These are phyloP conservation scores for Talaromyces sp. DNA, from an alignment of 2,329 filamentous ascomycete species.

Conservation along the genomic window DNA sequence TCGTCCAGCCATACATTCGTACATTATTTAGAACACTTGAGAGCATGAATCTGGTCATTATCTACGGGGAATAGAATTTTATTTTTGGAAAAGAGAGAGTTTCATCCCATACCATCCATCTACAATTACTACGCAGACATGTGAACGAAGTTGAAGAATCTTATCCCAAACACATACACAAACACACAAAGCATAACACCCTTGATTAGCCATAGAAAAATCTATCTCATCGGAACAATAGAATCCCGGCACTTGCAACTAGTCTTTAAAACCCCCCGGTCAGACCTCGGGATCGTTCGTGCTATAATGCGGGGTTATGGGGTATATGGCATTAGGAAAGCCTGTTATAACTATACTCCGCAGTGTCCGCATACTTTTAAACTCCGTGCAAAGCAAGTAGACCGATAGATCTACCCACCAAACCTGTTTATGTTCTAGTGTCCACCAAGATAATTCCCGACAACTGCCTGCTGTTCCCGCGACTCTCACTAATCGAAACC, in stretches of 20 bases:
- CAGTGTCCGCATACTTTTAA: too few species aligned
- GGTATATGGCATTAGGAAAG: not conserved
- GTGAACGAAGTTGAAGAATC: not conserved
- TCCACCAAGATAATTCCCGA: not conserved
- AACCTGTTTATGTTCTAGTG: not conserved
- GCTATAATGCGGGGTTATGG: not conserved
- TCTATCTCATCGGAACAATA: not conserved
- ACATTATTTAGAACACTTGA: not conserved
- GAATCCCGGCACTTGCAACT: not conserved
- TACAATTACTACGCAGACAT: not conserved
- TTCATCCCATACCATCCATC: not conserved
- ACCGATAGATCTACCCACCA: not conserved
- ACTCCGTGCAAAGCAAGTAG: not conserved
- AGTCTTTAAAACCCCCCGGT: not conserved
- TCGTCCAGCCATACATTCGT: not conserved
- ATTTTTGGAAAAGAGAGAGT: not conserved
- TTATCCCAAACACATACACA: not conserved
- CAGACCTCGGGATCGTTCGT: constrained; percentile 3
- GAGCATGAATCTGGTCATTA: not conserved
- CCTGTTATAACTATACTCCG: not conserved
- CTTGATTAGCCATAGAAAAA: not conserved
- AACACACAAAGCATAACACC: too few species aligned
- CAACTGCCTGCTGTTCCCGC: not conserved
- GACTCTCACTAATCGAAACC: not conserved
- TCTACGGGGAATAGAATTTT: too few species aligned